phyloP scores from a whole-genome alignment of 2,329 filamentous ascomycete species.

The Penicillium sp. region DNA sequence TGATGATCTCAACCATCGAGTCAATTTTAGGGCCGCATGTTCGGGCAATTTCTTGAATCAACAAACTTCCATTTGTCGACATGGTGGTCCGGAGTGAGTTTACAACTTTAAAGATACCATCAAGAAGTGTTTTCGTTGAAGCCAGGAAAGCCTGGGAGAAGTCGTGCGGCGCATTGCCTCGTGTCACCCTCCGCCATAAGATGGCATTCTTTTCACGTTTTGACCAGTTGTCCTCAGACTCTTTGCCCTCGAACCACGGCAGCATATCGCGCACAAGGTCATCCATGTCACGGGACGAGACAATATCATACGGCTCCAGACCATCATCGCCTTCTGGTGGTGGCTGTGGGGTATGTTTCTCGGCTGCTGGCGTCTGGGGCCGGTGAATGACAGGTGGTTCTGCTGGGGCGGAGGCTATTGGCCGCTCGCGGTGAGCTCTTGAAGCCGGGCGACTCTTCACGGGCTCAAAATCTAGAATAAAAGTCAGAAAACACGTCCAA shows the following conservation, averaged over 20 bases:
- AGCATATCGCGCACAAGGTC: slow-evolving; percentile 83
- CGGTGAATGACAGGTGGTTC: slow-evolving; percentile 38
- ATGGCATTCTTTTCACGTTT: slow-evolving; percentile 78
- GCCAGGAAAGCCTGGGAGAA: slow-evolving; percentile 71
- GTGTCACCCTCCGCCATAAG: slow-evolving; percentile 75
- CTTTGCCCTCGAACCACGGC: slow-evolving; percentile 78
- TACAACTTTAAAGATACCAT: slow-evolving; percentile 84
- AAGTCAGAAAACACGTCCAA: slow-evolving; percentile 2
- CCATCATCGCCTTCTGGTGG: slow-evolving; percentile 61
- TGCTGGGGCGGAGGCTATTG: slow-evolving; percentile 9
- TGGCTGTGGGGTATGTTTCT: slow-evolving; percentile 9
- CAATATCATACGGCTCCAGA: slow-evolving; percentile 80
- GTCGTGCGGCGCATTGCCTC: slow-evolving; percentile 79
- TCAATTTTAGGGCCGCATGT: slow-evolving; percentile 78
- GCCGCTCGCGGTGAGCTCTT: slow-evolving; percentile 23
- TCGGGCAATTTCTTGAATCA: slow-evolving; percentile 82
- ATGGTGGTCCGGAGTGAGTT: slow-evolving; percentile 86
- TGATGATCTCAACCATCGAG: slow-evolving; percentile 82
- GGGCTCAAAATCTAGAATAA: slow-evolving; percentile 17
- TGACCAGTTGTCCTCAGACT: slow-evolving; percentile 89
- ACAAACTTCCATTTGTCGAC: slow-evolving; percentile 79
- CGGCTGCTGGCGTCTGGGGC: slow-evolving; percentile 20
- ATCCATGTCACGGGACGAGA: slow-evolving; percentile 84
- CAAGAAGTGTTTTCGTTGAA: slow-evolving; percentile 72
- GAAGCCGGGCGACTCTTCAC: slow-evolving; percentile 22